Percentiles rank a stretch among this genome's conserved stretches.
These are phyloP conservation scores for Petunia secreta DNA, from an alignment of 257 asterid genomes.

Conservation along the genomic window DNA sequence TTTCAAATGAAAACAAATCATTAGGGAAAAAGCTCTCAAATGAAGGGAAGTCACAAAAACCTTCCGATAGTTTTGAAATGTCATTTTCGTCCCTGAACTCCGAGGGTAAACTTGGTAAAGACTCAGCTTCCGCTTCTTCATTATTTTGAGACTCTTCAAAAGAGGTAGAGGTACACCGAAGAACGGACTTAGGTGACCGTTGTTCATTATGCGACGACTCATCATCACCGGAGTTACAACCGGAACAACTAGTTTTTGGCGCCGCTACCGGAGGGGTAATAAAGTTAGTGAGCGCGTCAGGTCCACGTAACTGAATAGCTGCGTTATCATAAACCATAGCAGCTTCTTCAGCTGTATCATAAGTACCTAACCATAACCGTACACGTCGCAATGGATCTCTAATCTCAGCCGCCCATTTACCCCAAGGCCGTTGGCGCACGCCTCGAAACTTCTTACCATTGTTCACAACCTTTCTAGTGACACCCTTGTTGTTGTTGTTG, in stretches of 20 bases:
- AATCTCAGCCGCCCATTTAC: slow-evolving; percentile 99
- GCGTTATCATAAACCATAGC: slow-evolving; percentile 99
- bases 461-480: slow-evolving; percentile 25
- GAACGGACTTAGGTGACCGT: slow-evolving; percentile 79
- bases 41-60: slow-evolving; percentile 43
- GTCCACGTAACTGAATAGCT: slow-evolving; percentile 91
- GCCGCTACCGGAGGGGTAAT: slow-evolving; percentile 37
- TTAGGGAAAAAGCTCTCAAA: slow-evolving; percentile 44
- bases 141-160: slow-evolving; percentile 43
- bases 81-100: slow-evolving; percentile 26
- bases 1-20: slow-evolving; percentile 56
- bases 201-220: slow-evolving; percentile 43
- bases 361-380: slow-evolving; percentile 92
- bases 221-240: slow-evolving; percentile 77
- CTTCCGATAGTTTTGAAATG: slow-evolving; percentile 30
- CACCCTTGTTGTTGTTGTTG: not conserved
- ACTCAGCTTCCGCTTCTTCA: slow-evolving; percentile 54
- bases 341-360: slow-evolving; percentile 95
- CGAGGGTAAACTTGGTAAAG: slow-evolving; percentile 33
- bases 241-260: slow-evolving; percentile 40
- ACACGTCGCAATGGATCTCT: slow-evolving; percentile 84
- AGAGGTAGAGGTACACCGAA: slow-evolving; percentile 53
- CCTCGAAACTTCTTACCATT: slow-evolving; percentile 72
- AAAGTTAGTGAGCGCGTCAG: slow-evolving; percentile 91
- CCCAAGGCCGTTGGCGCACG: slow-evolving; percentile 96